phyloP scores from a whole-genome alignment of 1,284 basidiomycete species.

The Ganoderma boninense region DNA sequence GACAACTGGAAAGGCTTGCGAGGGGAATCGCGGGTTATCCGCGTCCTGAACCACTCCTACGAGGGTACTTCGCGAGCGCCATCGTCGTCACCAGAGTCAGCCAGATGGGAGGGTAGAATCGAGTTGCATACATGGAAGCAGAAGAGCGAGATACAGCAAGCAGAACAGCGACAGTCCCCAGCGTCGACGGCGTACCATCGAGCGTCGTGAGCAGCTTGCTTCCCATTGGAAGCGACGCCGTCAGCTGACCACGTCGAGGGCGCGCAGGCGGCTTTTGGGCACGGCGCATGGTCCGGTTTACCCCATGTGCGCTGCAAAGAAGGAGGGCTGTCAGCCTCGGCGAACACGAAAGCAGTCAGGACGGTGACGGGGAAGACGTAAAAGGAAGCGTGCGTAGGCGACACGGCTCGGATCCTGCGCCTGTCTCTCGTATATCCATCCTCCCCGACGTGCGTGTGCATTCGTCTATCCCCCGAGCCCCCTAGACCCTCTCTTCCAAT shows the following conservation, averaged over 20 bases:
- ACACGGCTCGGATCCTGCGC: constrained; percentile 24
- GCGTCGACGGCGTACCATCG: not conserved
- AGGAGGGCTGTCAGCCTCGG: constrained; percentile 17
- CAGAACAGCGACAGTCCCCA: not conserved
- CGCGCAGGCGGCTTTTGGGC: not conserved
- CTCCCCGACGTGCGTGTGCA: not conserved
- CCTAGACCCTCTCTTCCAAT: not conserved
- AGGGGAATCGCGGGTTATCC: constrained; percentile 5
- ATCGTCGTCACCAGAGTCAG: not conserved
- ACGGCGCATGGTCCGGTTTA: constrained; percentile 17
- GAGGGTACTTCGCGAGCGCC: not conserved
- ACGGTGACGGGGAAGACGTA: constrained; percentile 22
- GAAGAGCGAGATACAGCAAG: not conserved
- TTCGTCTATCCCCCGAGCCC: not conserved
- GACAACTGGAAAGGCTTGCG: constrained; percentile 1
- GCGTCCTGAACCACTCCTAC: not conserved
- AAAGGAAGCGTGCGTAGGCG: constrained; percentile 8
- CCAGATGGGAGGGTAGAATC: not conserved
- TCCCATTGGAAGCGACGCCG: not conserved
- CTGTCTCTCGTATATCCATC: constrained; percentile 11
- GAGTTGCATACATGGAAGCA: not conserved
- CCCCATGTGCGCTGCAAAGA: constrained; percentile 27
- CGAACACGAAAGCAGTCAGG: not conserved
- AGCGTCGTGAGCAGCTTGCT: not conserved
- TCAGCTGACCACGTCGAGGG: constrained; percentile 13